Evolutionary conservation across 148 eudicot species (phyloP).

Genomic region (Talinum fruticosum): DNA sequence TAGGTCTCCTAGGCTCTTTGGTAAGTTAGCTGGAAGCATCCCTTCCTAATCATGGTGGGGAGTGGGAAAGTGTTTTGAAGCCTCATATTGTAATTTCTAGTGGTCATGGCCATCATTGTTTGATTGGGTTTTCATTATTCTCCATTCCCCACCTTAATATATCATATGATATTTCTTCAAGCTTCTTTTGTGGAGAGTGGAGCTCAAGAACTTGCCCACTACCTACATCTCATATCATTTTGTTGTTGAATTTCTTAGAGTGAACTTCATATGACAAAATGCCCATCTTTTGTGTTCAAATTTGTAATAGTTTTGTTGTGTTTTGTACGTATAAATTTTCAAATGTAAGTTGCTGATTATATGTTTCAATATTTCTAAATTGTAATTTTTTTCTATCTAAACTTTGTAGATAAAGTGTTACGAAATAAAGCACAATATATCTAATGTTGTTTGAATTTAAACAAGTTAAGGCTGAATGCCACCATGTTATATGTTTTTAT

Average conservation of each 20-base stretch:
- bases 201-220: neutral
- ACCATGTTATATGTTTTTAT: too few species aligned
- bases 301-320: neutral
- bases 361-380: too few species aligned
- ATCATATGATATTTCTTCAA: neutral
- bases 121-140: neutral
- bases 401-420: too few species aligned
- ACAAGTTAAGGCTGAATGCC: too few species aligned
- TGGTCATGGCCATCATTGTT: neutral
- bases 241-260: neutral
- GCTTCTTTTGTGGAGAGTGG: neutral
- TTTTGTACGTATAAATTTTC: too few species aligned
- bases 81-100: neutral
- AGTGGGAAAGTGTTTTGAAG: neutral
- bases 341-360: too few species aligned
- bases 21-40: constrained; percentile 8
- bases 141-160: neutral
- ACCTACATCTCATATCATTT: neutral
- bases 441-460: too few species aligned
- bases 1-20: neutral
- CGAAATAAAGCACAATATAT: too few species aligned
- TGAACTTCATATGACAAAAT: neutral
- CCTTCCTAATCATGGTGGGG: constrained; percentile 7
- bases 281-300: too few species aligned
- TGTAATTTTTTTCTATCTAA: too few species aligned